Conservation (phyloP, 2,329 filamentous ascomycete species). For the Ilyonectria sp. region DNA sequence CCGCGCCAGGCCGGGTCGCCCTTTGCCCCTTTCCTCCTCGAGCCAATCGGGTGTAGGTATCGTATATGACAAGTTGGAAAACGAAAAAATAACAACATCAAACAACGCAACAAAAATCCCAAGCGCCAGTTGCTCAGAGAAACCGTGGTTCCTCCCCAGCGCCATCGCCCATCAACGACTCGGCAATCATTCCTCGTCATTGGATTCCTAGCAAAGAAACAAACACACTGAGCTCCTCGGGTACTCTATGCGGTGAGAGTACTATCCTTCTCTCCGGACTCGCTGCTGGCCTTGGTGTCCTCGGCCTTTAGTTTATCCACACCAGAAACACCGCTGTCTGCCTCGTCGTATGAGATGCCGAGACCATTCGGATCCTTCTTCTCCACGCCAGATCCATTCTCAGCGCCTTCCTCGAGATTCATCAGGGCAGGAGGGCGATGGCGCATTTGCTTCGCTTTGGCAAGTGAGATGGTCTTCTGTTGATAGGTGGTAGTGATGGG, state of each 20-base stretch:
- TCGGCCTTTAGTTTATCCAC: slow-evolving; percentile 59
- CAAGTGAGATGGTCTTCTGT: slow-evolving; percentile 94
- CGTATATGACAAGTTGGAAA: slow-evolving; percentile 30
- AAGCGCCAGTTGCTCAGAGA: slow-evolving; percentile 19
- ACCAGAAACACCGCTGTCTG: slow-evolving; percentile 60
- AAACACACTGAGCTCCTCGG: slow-evolving; percentile 46
- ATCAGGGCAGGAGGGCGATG: slow-evolving; percentile 92
- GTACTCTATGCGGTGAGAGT: slow-evolving; percentile 50
- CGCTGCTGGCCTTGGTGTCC: slow-evolving; percentile 49
- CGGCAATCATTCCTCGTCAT: slow-evolving; percentile 13
- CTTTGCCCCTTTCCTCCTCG: slow-evolving; percentile 22
- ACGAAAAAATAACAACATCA: slow-evolving; percentile 6
- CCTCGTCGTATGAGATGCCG: slow-evolving; percentile 60
- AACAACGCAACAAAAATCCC: slow-evolving; percentile 11
- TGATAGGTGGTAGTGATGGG: slow-evolving; percentile 93
- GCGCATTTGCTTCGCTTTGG: slow-evolving; percentile 88
- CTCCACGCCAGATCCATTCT: slow-evolving; percentile 47
- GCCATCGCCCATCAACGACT: slow-evolving; percentile 8
- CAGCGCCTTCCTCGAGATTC: slow-evolving; percentile 69
- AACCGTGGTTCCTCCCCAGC: slow-evolving; percentile 10
- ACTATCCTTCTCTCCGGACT: slow-evolving; percentile 47
- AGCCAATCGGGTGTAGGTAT: slow-evolving; percentile 28
- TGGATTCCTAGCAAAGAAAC: slow-evolving; percentile 14
- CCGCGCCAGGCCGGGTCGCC: slow-evolving; percentile 11
- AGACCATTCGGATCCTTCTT: slow-evolving; percentile 54